phyloP scores from a whole-genome alignment of 164 flowering plant genomes.

The Magnolia changhungtana region DNA sequence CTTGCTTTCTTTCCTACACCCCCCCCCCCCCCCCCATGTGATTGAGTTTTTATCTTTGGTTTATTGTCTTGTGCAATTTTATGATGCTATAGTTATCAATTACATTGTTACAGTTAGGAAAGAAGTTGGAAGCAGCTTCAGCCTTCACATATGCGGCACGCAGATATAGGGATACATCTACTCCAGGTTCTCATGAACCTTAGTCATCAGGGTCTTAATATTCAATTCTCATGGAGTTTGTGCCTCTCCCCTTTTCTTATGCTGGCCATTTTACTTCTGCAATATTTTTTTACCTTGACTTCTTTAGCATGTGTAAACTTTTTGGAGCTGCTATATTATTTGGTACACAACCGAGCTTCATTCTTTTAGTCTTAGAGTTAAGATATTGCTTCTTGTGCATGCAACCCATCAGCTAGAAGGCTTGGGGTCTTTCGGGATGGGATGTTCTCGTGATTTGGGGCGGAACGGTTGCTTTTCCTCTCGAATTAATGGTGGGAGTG shows the following conservation, averaged over 20 bases:
- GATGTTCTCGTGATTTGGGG: no score
- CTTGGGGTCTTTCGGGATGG: no score
- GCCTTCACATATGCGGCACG: constrained; percentile 54
- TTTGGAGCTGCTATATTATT: not conserved
- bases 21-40: not conserved
- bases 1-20: no score
- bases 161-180: constrained; percentile 40
- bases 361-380: not conserved
- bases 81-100: not conserved
- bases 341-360: not conserved
- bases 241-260: not conserved
- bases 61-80: not conserved
- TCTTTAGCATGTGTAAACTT: not conserved
- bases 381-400: not conserved
- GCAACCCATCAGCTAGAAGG: not conserved
- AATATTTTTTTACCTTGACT: not conserved
- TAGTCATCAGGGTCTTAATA: not conserved
- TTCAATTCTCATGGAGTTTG: not conserved
- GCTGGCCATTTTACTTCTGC: not conserved
- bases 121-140: constrained; percentile 56
- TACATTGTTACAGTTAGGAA: constrained; percentile 33
- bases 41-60: not conserved
- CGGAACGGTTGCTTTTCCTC: no score
- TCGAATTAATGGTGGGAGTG: no score
- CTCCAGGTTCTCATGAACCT: constrained; percentile 21